These are phyloP conservation scores for Fonsecaea nubica DNA, from an alignment of 2,329 filamentous ascomycete species.

Conservation along the genomic window DNA sequence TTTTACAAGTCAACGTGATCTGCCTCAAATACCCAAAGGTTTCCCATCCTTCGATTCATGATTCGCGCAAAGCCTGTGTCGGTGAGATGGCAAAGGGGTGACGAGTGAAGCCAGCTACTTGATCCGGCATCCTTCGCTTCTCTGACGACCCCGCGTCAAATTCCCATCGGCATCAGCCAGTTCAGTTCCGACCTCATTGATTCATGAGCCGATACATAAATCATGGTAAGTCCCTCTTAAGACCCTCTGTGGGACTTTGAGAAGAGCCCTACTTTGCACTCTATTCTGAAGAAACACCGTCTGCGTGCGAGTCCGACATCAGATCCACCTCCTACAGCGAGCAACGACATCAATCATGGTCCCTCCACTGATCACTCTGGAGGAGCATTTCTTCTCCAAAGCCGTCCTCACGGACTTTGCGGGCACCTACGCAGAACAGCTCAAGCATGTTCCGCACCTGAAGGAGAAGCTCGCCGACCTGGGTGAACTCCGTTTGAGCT, in stretches of 20 bases:
- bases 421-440: constrained; percentile 32
- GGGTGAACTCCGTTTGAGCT: constrained; percentile 25
- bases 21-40: no score
- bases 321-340: neutral
- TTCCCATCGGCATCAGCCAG: neutral
- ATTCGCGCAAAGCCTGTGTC: neutral
- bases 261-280: neutral
- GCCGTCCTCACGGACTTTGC: constrained; percentile 21
- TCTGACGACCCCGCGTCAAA: neutral
- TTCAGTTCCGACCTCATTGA: neutral
- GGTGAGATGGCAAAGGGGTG: neutral
- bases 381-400: constrained; percentile 38
- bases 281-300: neutral
- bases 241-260: neutral
- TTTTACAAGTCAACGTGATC: no score
- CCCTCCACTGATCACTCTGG: constrained; percentile 36
- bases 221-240: neutral
- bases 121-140: neutral
- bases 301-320: neutral
- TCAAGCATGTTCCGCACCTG: constrained; percentile 33
- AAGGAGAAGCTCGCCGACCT: constrained; percentile 35
- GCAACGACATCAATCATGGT: constrained; percentile 15
- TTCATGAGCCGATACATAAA: neutral
- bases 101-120: neutral
- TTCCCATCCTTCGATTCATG: neutral